Percentiles rank a stretch among this genome's conserved stretches.
Conservation (phyloP, 495 filamentous ascomycete species). For the Lasiosphaeria ovina region DNA sequence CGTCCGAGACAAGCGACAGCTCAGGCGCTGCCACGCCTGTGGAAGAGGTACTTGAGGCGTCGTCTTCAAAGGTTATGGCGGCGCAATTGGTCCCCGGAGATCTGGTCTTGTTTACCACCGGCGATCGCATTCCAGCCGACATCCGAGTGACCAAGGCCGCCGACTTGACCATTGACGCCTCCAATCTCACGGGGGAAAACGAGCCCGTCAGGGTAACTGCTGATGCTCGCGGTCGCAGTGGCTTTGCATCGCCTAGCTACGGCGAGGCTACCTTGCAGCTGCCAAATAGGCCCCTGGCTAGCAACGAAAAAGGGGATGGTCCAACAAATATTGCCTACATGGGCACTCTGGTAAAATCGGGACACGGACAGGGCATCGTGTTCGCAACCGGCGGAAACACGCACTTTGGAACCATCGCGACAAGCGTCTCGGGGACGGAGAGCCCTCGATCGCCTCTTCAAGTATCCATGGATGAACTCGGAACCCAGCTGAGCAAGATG, state of each 20-base stretch:
- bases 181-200: constrained; percentile 96
- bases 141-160: constrained; percentile 87
- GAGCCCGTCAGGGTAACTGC: constrained; percentile 79
- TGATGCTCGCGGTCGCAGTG: constrained; percentile 64
- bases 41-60: constrained; percentile 61
- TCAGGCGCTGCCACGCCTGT: constrained; percentile 39
- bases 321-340: constrained; percentile 88
- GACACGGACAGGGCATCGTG: constrained; percentile 94
- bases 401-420: constrained; percentile 94
- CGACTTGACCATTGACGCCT: constrained; percentile 91
- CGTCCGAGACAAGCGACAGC: constrained; percentile 23
- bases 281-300: constrained; percentile 27
- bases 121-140: constrained; percentile 94
- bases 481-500: constrained; percentile 89
- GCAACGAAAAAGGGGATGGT: constrained; percentile 30
- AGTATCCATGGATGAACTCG: constrained; percentile 92
- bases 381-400: constrained; percentile 90
- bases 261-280: constrained; percentile 29
- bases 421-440: constrained; percentile 88
- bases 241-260: constrained; percentile 16
- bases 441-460: constrained; percentile 92
- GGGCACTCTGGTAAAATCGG: constrained; percentile 94
- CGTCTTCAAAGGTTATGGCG: constrained; percentile 80
- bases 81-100: constrained; percentile 87
- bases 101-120: constrained; percentile 87